Conservation (phyloP, 306 rosid species). For the Mimosa pudica region DNA sequence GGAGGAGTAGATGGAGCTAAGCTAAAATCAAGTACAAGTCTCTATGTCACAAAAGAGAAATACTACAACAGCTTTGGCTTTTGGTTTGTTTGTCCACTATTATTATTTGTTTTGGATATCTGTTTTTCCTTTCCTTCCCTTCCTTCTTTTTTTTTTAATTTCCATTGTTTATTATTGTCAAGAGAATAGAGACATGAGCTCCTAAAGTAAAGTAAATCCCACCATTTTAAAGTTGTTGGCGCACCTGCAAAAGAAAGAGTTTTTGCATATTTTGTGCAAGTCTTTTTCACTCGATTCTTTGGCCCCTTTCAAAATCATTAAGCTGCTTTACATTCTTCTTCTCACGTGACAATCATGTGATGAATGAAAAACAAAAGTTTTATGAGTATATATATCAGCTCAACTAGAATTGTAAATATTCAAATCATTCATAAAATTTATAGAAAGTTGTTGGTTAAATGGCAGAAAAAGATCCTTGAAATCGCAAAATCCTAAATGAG, state of each 20-base stretch:
- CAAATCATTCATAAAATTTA: neutral
- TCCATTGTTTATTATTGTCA: conserved; percentile 35
- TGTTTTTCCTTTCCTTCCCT: neutral
- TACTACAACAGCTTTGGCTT: conserved; percentile 35
- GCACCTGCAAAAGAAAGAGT: conserved; percentile 58
- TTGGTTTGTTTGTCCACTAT: conserved; percentile 48
- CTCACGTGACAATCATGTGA: conserved; percentile 36
- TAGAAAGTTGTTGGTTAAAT: no score
- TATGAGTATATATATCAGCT: neutral
- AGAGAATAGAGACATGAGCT: conserved; percentile 53
- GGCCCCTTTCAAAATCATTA: conserved; percentile 55
- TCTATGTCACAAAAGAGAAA: conserved; percentile 29
- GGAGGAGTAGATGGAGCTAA: conserved; percentile 1
- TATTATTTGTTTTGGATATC: conserved; percentile 32
- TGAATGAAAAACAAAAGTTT: neutral
- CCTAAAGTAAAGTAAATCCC: conserved; percentile 65
- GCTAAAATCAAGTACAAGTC: conserved; percentile 32
- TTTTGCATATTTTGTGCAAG: conserved; percentile 52
- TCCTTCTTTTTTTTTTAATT: neutral
- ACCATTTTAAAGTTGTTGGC: conserved; percentile 57
- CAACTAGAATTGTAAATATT: neutral
- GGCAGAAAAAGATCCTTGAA: no score
- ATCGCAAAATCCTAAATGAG: no score
- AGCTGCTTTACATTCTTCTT: conserved; percentile 38
- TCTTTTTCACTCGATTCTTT: conserved; percentile 61